Conservation (phyloP, 768 basidiomycete species). For the Kwoniella mangroviensis region DNA sequence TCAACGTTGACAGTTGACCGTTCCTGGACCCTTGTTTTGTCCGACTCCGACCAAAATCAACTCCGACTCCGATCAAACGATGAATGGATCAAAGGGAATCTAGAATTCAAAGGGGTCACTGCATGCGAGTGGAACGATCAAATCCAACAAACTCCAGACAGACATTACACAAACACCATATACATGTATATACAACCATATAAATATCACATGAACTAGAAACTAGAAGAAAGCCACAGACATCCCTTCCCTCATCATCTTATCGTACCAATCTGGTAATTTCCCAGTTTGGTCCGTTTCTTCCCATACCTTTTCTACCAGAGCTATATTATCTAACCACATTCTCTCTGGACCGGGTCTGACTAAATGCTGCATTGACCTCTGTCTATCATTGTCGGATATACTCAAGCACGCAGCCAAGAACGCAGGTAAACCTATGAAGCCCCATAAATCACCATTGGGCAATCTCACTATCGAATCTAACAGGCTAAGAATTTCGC, state of each 20-base stretch:
- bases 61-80: not conserved
- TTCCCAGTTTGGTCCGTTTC: constrained; percentile 34
- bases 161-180: too few relatives aligned
- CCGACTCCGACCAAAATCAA: not conserved
- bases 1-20: not conserved
- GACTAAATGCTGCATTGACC: constrained; percentile 26
- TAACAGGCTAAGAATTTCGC: constrained; percentile 29
- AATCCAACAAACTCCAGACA: too few relatives aligned
- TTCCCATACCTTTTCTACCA: constrained; percentile 38
- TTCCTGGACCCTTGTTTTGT: not conserved
- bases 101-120: too few relatives aligned
- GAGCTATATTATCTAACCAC: constrained; percentile 36
- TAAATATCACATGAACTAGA: not conserved
- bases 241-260: constrained; percentile 35
- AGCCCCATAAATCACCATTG: constrained; percentile 34
- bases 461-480: constrained; percentile 29
- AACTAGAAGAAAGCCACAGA: constrained; percentile 31
- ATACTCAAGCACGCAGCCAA: constrained; percentile 30
- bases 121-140: too few relatives aligned
- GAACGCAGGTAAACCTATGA: constrained; percentile 36
- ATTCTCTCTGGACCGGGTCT: constrained; percentile 33
- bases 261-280: constrained; percentile 38
- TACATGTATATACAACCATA: not conserved
- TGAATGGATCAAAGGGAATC: not conserved
- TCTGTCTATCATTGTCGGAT: constrained; percentile 26